Evolutionary conservation across 2,329 filamentous ascomycete species (phyloP), one percentile per base, ranked within the genome.

Genomic region (Penicillium sp.): DNA sequence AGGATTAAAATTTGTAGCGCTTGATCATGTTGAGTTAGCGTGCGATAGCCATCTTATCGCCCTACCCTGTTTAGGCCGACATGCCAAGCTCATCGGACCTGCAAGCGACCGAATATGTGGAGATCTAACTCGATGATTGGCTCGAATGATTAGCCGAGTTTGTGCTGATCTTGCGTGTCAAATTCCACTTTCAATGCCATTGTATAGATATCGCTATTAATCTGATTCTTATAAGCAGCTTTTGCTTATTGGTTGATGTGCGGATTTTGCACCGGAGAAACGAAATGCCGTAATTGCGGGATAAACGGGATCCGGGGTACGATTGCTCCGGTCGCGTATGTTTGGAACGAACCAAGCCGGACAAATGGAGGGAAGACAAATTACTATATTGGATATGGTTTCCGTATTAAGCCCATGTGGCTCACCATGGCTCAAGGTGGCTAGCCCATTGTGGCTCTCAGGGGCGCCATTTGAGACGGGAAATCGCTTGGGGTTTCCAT

Each of bases 71-170:
- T 27, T 16, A 16, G 45, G 43, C 53, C 50, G 27, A 51, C 16
- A 48, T 52, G 61, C 57, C 59, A 65, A 63, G 61, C 51, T 60
- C 47, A 46, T 52, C 22, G 27, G 31, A 37, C 46, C 55, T 54
- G 46, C 55, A 57, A 45, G 54, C 26, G 47, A 49, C 44, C 9
- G 21, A 24, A 29, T 22, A 37, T 46, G 22, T 37, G 44, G 24
- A 45, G 42, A 21, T 19, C 16, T 26, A 24, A 11, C 7, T 13
- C 10, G 19, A 33, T 26, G 22, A 58, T 52, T n/a, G 14, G 44
- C n/a, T 27, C 16, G 8, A 16, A 48, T 45, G 19, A 42, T 37
- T 42, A 42, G 39, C 39, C 19, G 39, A 42, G 4, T 4, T 21
- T 51, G 31, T 44, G 8, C 22, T 22, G 10, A 42, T 42, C 37